phyloP scores from a whole-genome alignment of 345 rosid genomes.

The Isatis tinctoria region DNA sequence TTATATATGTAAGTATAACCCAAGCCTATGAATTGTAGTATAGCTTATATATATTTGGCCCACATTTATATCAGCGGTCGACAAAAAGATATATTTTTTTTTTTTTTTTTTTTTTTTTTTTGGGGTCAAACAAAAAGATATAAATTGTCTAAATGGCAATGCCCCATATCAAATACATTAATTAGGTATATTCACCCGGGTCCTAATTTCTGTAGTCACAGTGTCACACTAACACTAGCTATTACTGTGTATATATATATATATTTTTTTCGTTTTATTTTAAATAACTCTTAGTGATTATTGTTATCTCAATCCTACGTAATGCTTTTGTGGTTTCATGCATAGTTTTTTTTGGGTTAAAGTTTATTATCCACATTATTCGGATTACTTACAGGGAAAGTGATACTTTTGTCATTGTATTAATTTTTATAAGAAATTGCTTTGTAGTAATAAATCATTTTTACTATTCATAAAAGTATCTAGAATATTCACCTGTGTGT shows the following conservation, averaged over 20 bases:
- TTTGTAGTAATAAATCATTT: background rate
- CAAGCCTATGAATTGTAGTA: background rate
- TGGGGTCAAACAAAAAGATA: too few species aligned
- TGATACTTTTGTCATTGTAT: background rate
- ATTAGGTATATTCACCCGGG: background rate
- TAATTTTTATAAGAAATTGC: background rate
- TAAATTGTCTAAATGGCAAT: background rate
- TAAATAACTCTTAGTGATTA: background rate
- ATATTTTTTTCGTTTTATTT: background rate
- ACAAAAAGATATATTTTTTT: background rate
- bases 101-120: too few species aligned
- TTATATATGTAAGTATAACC: background rate
- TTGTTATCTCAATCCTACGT: background rate
- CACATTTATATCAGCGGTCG: background rate
- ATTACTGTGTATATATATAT: background rate
- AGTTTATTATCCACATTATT: background rate
- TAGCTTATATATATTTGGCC: background rate
- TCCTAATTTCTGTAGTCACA: background rate
- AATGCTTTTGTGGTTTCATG: background rate
- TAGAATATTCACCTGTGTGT: background rate
- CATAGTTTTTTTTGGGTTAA: too few species aligned
- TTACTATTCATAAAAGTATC: background rate
- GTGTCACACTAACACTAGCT: background rate
- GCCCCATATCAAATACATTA: background rate
- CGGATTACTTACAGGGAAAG: background rate